Evolutionary conservation across 257 asterid genomes (phyloP), one percentile per base, ranked within the genome.

Genomic region (Solanum bulbocastanum): DNA sequence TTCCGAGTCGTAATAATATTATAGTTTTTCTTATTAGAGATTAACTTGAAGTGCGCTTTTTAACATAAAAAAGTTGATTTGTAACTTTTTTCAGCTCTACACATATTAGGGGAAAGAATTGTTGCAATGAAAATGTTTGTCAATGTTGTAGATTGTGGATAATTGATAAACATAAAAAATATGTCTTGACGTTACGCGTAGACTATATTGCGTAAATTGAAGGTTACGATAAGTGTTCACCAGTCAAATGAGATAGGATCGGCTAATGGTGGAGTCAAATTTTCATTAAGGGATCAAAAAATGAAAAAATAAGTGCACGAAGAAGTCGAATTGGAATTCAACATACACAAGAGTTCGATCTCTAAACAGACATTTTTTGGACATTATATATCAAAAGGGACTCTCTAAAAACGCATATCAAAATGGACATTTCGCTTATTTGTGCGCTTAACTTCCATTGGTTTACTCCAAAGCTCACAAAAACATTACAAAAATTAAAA

Each of bases 271-370:
- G 0, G 60, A 16, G 23, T 52, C 23, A 52, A 52, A 16, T 5
- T 52, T 1, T 52, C 6, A 52, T 16, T 0, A 15, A 2, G 60
- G 22, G 8, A 49, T 49, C 5, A 15, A 49, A 16, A 52, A 16
- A 16, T 52, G 8, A 16, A 52, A 52, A 52, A 16, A 1, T 16
- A 52, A 16, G 3, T 52, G 60, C 0, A 49, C 0, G 0, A 15
- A 49, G 7, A 15, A 15, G 22, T 49, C 8, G 0, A 52, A 6
- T 44, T 6, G 60, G 8, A 7, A 5, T 0, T 49, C 3, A 49
- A 49, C 23, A 16, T 49, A 2, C 3, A 5, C 0, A 15, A 0
- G 8, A 49, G 22, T 15, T 49, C 8, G 9, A 18, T 15, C 3
- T 1, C 23, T 15, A 49, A 15, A 16, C 4, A 15, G 0, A 49